phyloP scores from a whole-genome alignment of 208 protist genomes.

The Acanthamoeba pearcei region DNA sequence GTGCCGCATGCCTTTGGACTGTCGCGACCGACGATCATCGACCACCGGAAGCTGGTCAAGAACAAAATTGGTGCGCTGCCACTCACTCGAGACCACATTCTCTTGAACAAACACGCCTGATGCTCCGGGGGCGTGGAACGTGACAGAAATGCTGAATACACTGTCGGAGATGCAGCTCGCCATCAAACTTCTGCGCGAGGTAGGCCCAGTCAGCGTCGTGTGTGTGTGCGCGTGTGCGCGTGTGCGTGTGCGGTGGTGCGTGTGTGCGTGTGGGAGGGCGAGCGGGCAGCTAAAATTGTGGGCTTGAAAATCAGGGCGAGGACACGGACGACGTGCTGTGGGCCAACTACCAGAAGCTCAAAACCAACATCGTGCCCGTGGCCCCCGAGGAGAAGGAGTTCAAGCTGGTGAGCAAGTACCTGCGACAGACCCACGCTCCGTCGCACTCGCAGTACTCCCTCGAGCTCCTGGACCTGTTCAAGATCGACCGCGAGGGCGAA shows the following conservation, averaged over 20 bases:
- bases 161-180: conserved; percentile 76
- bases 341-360: conserved; percentile 31
- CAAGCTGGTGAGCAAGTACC: conserved; percentile 72
- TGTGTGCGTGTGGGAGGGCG: too few relatives aligned
- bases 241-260: not conserved
- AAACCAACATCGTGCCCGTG: conserved; percentile 32
- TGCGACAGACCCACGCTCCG: conserved; percentile 79
- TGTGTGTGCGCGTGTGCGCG: too few relatives aligned
- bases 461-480: conserved; percentile 82
- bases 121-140: not conserved
- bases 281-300: too few relatives aligned
- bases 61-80: conserved; percentile 68
- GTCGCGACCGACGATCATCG: conserved; percentile 63
- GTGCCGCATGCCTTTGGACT: conserved; percentile 72
- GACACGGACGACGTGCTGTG: not conserved
- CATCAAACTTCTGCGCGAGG: conserved; percentile 51
- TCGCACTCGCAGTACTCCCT: conserved; percentile 76
- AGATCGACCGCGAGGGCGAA: conserved; percentile 78
- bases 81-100: not conserved
- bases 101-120: too few relatives aligned
- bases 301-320: not conserved
- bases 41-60: conserved; percentile 67
- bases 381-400: not conserved
- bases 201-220: too few relatives aligned
- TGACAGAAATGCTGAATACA: conserved; percentile 58